phyloP scores from a whole-genome alignment of 2,329 filamentous ascomycete genomes.

The Hymenotorrendiella dingleyae region DNA sequence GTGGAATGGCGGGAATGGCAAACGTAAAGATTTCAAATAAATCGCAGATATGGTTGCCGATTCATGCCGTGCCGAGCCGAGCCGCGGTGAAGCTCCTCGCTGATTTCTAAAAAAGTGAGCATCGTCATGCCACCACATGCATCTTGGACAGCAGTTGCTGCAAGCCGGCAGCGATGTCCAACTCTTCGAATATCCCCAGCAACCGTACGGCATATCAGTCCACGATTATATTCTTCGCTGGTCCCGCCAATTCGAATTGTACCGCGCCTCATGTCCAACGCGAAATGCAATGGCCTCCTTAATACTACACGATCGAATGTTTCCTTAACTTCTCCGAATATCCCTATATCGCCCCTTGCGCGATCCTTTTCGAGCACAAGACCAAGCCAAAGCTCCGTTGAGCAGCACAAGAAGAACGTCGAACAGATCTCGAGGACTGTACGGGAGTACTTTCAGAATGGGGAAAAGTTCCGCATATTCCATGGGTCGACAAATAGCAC shows the following conservation, averaged over 20 bases:
- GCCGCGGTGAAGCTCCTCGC: no score
- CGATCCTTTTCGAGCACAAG: slow-evolving; percentile 5
- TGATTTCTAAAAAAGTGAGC: no score
- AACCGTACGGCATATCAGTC: not conserved
- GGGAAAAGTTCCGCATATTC: slow-evolving; percentile 47
- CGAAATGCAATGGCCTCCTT: not conserved
- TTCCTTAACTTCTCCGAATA: not conserved
- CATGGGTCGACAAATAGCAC: slow-evolving; percentile 53
- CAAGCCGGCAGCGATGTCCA: slow-evolving; percentile 11
- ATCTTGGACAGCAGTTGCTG: slow-evolving; percentile 14
- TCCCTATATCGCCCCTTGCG: not conserved
- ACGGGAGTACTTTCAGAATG: slow-evolving; percentile 40
- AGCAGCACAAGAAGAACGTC: slow-evolving; percentile 37
- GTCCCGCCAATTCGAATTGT: slow-evolving; percentile 1
- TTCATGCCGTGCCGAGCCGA: no score
- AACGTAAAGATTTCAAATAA: no score
- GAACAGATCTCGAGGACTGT: slow-evolving; percentile 39
- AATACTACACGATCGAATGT: slow-evolving; percentile 1
- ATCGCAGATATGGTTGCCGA: no score
- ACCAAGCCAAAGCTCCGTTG: slow-evolving; percentile 10
- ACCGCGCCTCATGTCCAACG: not conserved
- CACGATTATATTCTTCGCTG: slow-evolving; percentile 1
- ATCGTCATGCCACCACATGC: no score
- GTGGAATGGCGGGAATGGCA: no score
- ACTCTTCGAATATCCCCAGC: not conserved